Evolutionary conservation across 495 filamentous ascomycete species (phyloP), one percentile per base, ranked within the genome.

Genomic region (Chaetomium fimeti): DNA sequence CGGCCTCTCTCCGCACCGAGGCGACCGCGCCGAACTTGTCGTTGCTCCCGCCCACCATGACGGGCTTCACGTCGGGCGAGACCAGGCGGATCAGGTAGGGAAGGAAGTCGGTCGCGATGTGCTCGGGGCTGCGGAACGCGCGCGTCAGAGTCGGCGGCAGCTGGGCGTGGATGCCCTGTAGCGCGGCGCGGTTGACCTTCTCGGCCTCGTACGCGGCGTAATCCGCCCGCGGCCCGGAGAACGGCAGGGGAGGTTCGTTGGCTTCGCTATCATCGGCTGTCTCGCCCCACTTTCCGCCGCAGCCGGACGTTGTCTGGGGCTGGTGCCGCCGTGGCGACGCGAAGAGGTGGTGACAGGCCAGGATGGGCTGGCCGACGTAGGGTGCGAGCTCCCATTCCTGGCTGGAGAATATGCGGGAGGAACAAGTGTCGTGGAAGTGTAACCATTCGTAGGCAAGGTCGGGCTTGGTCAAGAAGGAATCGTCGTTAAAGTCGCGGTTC

Each of bases 291-390:
- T 36, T 36, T 3, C 74, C 73, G 51, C 76, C 47, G 40, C 36
- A 32, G 6, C 49, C 49, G 32, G 20, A 77, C 18, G 68, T 67
- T 52, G 47, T 45, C 49, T 70, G 74, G 15, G 68, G 80, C 72
- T 61, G 74, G 61, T 66, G 81, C 62, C 62, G 82, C 72, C 78
- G 78, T 15, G 86, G 79, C 5, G 83, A 83, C 16, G 93, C 90
- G 72, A 98, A 98, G 9, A 98, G 83, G 72, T 92, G 83, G 71
- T 98, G 95, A 75, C 96, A 97, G 6, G 91, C 94, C 1, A 97
- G 83, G 28, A 91, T 82, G 1, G 93, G 87, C 68, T 92, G 88
- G 69, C 87, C 88, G 62, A 97, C 84, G 74, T 98, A 98, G 0
- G 90, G 86, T 18, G 79, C 81, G 32, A 97, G 78, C 72, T 98